A percentile compares a stretch with the other conserved stretches of the same genome.
These are phyloP conservation scores for Geotrichum reessii DNA, from an alignment of 1,139 yeast genomes.

Conservation along the genomic window DNA sequence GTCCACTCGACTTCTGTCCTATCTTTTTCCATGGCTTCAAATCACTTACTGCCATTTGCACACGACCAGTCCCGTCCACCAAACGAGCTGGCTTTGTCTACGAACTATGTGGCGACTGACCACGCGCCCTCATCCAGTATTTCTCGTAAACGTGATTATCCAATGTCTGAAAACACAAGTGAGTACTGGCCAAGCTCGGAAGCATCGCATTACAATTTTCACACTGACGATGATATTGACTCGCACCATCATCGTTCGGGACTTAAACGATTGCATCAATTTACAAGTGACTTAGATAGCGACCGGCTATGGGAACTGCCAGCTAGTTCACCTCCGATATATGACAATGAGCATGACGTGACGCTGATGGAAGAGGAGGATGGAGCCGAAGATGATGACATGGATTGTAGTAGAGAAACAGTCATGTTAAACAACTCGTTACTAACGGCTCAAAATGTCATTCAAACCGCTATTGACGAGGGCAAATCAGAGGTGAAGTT, in stretches of 20 bases:
- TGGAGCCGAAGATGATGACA: not conserved
- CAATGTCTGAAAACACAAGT: conserved; percentile 25
- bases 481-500: conserved; percentile 39
- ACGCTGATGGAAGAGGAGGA: conserved; percentile 13
- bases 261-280: conserved; percentile 10
- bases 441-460: conserved; percentile 22
- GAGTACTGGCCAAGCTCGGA: conserved; percentile 20
- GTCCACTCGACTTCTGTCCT: not conserved
- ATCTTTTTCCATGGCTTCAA: not conserved
- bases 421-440: conserved; percentile 2
- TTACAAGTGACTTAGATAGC: conserved; percentile 6
- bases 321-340: conserved; percentile 26
- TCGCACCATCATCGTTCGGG: conserved; percentile 11
- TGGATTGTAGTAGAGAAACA: not conserved
- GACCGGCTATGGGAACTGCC: conserved; percentile 22
- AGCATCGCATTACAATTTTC: conserved; percentile 25
- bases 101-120: not conserved
- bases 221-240: conserved; percentile 26
- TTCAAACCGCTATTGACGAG: conserved; percentile 35
- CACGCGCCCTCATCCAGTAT: not conserved
- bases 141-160: conserved; percentile 30
- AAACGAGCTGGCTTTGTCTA: conserved; percentile 26
- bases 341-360: conserved; percentile 5
- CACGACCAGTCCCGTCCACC: conserved; percentile 29
- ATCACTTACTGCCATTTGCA: conserved; percentile 31